phyloP scores from a whole-genome alignment of 805 yeast genomes.

The Metschnikowia anglica region DNA sequence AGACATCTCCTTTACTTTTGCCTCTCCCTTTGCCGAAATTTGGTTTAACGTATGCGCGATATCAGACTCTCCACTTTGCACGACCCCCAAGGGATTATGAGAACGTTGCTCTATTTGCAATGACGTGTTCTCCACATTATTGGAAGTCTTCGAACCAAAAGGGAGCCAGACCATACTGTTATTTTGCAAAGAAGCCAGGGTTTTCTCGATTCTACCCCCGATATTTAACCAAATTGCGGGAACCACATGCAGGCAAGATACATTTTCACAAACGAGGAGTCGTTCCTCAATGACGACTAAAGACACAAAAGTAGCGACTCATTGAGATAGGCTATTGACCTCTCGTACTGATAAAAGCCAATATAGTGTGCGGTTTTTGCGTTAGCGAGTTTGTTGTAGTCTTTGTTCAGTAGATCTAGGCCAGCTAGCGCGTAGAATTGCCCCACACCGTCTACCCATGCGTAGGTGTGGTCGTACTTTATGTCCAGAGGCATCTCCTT shows the following conservation, averaged over 20 bases:
- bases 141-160: constrained; percentile 11
- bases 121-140: constrained; percentile 1
- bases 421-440: constrained; percentile 8
- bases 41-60: constrained; percentile 22
- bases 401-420: constrained; percentile 3
- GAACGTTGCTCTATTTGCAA: constrained; percentile 19
- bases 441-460: constrained; percentile 15
- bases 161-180: constrained; percentile 19
- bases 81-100: constrained; percentile 16
- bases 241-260: constrained; percentile 3
- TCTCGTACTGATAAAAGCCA: constrained; percentile 19
- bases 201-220: not conserved
- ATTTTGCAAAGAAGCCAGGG: too few relatives aligned
- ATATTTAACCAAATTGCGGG: constrained; percentile 2
- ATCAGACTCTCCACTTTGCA: constrained; percentile 17
- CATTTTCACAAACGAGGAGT: too few relatives aligned
- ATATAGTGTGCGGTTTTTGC: constrained; percentile 6
- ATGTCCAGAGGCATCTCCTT: constrained; percentile 10
- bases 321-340: constrained; percentile 16
- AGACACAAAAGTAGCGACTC: constrained; percentile 16
- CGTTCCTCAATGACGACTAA: constrained; percentile 6
- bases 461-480: constrained; percentile 12
- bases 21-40: constrained; percentile 15
- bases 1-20: constrained; percentile 11
- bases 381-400: constrained; percentile 5